Base-by-base conservation (phyloP, 148 eudicot species). In the Silene uniflora region DNA sequence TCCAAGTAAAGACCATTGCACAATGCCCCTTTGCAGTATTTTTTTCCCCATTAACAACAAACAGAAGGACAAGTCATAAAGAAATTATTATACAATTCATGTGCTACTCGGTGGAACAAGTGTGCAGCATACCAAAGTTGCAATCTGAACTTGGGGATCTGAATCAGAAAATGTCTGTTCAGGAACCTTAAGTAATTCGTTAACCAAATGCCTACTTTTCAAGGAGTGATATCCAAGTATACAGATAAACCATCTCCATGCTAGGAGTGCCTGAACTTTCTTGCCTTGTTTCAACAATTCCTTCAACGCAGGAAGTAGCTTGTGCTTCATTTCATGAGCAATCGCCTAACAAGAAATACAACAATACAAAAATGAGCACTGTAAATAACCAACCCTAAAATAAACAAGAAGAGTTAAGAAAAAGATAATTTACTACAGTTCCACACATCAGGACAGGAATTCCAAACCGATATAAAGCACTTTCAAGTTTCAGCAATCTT, bases 211-310 rank as follows among this genome's bases (percentile, higher is more conserved):
- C 81, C 88, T 89, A 61, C 76, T 81, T 80, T 88, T 89, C 73
- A 84, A 42, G 27, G 86, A 87, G 83, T 85, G 83, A 70, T 88
- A 82, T 78, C 93, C 97, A 61, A 91, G 84, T 59, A 93, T 76
- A 77, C 89, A 87, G 56, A 91, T 85, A 76, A 82, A 89, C 97
- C 98, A 93, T 78, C 90, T 85, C 98, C 98, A 93, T 60, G 93
- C 93, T 86, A 87, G 88, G 77, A 93, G 74, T 74, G 87, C 78
- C 72, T 87, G 97, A 83, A 89, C 83, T 80, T 89, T 88, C 85
- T 84, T 79, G 19, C 94, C 91, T 47, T 85, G 83, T 77, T 79
- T 89, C 77, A 88, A 52, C 63, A 89, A 71, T 56, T 93, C 89
- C 75, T 82, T 89, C 85, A 93, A 82, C 61, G 84, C 84, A 66